Conservation (phyloP, 495 filamentous ascomycete genomes). For the Lasiosphaeriaceae sp. region DNA sequence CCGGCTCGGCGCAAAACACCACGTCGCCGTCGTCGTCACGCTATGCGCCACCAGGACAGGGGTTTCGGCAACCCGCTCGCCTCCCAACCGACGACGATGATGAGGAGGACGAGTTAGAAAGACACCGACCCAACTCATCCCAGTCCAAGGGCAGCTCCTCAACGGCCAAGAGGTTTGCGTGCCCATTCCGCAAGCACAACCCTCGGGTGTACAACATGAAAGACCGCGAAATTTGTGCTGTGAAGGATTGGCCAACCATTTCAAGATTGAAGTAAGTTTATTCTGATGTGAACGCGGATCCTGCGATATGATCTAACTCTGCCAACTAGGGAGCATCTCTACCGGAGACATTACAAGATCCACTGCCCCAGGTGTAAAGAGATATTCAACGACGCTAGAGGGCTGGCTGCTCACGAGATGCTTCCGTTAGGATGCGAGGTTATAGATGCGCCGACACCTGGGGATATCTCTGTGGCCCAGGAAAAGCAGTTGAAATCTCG, state of each 20-base stretch:
- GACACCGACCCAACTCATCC: slow-evolving; percentile 11
- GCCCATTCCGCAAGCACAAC: slow-evolving; percentile 28
- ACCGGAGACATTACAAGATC: slow-evolving; percentile 24
- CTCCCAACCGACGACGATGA: slow-evolving; percentile 15
- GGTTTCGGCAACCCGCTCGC: slow-evolving; percentile 4
- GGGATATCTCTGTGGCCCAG: slow-evolving; percentile 22
- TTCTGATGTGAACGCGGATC: too few relatives aligned
- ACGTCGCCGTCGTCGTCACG: slow-evolving; percentile 8
- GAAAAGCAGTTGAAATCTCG: slow-evolving; percentile 25
- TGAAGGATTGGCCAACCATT: slow-evolving; percentile 23
- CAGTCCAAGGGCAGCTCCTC: slow-evolving; percentile 12
- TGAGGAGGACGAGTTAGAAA: slow-evolving; percentile 22
- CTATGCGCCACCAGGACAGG: not conserved
- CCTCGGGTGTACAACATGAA: slow-evolving; percentile 22
- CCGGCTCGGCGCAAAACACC: slow-evolving; percentile 9
- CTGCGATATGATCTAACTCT: slow-evolving; percentile 3
- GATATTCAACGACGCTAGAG: slow-evolving; percentile 15
- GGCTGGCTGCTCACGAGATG: slow-evolving; percentile 24
- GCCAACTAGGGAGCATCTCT: slow-evolving; percentile 27
- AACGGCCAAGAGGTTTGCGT: slow-evolving; percentile 19
- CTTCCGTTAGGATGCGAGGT: slow-evolving; percentile 15
- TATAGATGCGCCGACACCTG: slow-evolving; percentile 4
- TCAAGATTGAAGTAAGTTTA: slow-evolving; percentile 25
- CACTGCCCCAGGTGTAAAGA: slow-evolving; percentile 28
- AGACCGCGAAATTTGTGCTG: slow-evolving; percentile 22